phyloP scores from a whole-genome alignment of 805 yeast genomes.

The Metschnikowia sp. region DNA sequence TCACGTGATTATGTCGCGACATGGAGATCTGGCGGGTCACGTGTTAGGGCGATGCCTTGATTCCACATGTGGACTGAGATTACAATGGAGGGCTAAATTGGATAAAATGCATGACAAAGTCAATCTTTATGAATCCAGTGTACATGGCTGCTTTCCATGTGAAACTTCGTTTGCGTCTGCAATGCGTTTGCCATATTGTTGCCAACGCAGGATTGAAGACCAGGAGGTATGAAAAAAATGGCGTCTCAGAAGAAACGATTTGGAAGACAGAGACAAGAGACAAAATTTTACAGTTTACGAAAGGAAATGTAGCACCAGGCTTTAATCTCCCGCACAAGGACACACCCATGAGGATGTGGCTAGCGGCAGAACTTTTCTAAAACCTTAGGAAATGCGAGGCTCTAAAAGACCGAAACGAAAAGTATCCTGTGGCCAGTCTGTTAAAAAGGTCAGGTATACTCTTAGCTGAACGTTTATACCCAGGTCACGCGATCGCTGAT shows the following conservation, averaged over 20 bases:
- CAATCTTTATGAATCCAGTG: too few relatives aligned
- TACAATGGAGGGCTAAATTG: too few relatives aligned
- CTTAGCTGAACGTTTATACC: slow-evolving; percentile 57
- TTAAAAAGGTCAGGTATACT: slow-evolving; percentile 65
- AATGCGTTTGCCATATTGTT: background rate
- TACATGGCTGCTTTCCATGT: too few relatives aligned
- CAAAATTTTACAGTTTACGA: background rate
- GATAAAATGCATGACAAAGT: too few relatives aligned
- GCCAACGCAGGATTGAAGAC: too few relatives aligned
- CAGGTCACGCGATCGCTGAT: slow-evolving; percentile 41
- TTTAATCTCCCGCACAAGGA: slow-evolving; percentile 39
- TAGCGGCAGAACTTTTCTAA: slow-evolving; percentile 31
- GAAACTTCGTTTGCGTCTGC: background rate
- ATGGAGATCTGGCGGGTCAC: too few relatives aligned
- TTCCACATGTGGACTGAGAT: too few relatives aligned
- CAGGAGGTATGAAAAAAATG: background rate
- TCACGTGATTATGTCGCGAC: background rate
- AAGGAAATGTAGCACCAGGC: slow-evolving; percentile 50
- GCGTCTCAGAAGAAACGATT: too few relatives aligned
- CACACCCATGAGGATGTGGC: slow-evolving; percentile 17
- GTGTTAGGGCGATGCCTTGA: too few relatives aligned
- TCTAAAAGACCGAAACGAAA: slow-evolving; percentile 81
- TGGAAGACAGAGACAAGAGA: background rate
- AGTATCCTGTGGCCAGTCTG: slow-evolving; percentile 68
- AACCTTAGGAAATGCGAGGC: slow-evolving; percentile 34